A percentile compares a stretch with the other conserved stretches of the same genome.
Evolutionary conservation across 176 grass and related monocot genomes (phyloP).

Genomic region (Phoenix dactylifera): DNA sequence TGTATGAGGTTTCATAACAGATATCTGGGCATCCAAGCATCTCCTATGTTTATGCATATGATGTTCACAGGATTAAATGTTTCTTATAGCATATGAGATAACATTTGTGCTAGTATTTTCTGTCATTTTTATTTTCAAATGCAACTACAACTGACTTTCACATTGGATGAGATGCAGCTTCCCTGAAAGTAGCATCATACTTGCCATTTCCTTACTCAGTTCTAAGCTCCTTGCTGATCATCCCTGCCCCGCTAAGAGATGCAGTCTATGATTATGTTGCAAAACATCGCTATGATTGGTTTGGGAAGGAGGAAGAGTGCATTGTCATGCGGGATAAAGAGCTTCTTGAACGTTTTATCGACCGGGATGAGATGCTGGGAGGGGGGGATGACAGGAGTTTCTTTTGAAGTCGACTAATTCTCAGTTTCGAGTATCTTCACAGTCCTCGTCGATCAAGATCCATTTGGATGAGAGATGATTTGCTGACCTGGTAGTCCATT

Average conservation of each 20-base stretch:
- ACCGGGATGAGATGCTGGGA: slow-evolving; percentile 71
- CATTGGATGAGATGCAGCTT: slow-evolving; percentile 33
- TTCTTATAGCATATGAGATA: no score
- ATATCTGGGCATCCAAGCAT: no score
- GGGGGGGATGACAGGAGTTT: slow-evolving; percentile 24
- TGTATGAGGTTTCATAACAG: no score
- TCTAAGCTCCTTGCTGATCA: slow-evolving; percentile 53
- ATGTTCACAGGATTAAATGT: no score
- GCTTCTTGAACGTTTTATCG: slow-evolving; percentile 83
- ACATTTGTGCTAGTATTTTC: no score
- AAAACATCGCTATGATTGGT: slow-evolving; percentile 75
- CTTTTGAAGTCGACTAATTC: slow-evolving; percentile 13
- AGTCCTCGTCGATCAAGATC: no score
- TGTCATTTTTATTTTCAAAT: no score
- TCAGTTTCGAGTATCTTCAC: no score
- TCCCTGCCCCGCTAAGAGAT: slow-evolving; percentile 52
- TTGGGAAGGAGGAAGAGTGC: slow-evolving; percentile 73
- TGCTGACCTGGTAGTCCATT: no score
- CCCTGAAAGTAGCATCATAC: slow-evolving; percentile 68
- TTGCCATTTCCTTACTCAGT: slow-evolving; percentile 80
- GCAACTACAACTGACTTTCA: no score
- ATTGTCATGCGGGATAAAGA: slow-evolving; percentile 60
- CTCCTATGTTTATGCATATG: no score
- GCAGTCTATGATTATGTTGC: slow-evolving; percentile 76
- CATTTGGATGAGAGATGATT: no score